A percentile compares a stretch with the other conserved stretches of the same genome.
phyloP scores from a whole-genome alignment of 208 protist genomes.

The Crithidia thermophila region DNA sequence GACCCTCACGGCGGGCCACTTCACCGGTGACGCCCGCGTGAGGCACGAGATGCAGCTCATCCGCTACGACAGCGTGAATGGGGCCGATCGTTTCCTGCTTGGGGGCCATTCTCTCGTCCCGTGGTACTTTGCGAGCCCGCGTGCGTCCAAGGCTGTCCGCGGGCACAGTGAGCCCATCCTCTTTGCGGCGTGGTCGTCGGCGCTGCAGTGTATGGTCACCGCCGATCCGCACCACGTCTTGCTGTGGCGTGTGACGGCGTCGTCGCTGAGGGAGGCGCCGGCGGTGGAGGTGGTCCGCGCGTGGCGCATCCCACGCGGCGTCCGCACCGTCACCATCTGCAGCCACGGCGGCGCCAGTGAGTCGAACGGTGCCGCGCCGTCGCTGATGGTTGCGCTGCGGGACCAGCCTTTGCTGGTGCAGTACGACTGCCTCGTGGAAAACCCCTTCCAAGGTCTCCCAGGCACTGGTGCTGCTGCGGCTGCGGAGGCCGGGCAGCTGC shows the following conservation, averaged over 20 bases:
- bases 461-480: too few relatives aligned
- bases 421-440: slow-evolving; percentile 62
- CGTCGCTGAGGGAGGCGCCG: background rate
- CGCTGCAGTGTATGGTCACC: slow-evolving; percentile 61
- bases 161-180: slow-evolving; percentile 73
- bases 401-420: slow-evolving; percentile 58
- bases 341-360: background rate
- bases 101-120: slow-evolving; percentile 66
- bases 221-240: slow-evolving; percentile 73
- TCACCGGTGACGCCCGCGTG: slow-evolving; percentile 24
- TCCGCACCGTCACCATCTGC: slow-evolving; percentile 54
- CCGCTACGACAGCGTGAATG: slow-evolving; percentile 68
- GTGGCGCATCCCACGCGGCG: slow-evolving; percentile 56
- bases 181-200: slow-evolving; percentile 46
- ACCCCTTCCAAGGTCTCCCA: slow-evolving; percentile 45
- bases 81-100: slow-evolving; percentile 62
- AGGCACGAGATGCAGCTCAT: slow-evolving; percentile 61
- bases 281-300: slow-evolving; percentile 31
- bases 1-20: background rate
- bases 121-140: slow-evolving; percentile 55
- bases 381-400: slow-evolving; percentile 42
- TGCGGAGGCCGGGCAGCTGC: background rate
- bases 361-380: background rate
- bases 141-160: slow-evolving; percentile 42
- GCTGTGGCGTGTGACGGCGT: slow-evolving; percentile 49